Evolutionary conservation across 768 basidiomycete species (phyloP).

Genomic region (Suillus lakei): DNA sequence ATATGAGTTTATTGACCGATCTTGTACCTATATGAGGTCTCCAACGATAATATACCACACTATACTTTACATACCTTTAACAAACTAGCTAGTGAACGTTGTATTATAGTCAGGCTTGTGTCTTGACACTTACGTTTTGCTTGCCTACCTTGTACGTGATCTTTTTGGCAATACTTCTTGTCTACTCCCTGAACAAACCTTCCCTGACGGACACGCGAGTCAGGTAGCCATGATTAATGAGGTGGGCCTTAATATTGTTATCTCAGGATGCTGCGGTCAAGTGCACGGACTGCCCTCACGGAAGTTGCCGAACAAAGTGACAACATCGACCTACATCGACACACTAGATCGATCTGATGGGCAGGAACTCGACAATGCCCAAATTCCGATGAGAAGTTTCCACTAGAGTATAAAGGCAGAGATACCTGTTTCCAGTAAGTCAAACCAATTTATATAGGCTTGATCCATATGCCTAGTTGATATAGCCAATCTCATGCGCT

Average conservation of each 20-base stretch:
- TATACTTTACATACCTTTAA: neutral
- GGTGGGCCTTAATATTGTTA: neutral
- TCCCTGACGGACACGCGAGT: neutral
- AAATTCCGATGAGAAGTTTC: neutral
- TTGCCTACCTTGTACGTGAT: neutral
- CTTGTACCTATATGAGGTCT: constrained; percentile 1
- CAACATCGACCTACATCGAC: no score
- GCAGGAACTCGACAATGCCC: no score
- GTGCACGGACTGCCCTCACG: neutral
- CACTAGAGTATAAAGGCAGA: neutral
- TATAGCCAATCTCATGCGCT: neutral
- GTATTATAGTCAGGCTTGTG: neutral
- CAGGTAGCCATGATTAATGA: neutral
- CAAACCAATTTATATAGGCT: neutral
- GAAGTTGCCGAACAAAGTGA: neutral
- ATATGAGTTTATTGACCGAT: constrained; percentile 1
- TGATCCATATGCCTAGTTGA: neutral
- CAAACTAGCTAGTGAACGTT: neutral
- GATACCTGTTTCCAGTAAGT: neutral
- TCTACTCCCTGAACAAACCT: neutral
- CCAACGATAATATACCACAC: neutral
- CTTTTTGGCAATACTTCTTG: neutral
- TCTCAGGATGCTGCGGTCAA: no score
- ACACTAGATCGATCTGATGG: no score
- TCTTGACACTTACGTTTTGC: neutral